Evolutionary conservation across 2,329 filamentous ascomycete species (phyloP).

Genomic region (Xylariales sp.): DNA sequence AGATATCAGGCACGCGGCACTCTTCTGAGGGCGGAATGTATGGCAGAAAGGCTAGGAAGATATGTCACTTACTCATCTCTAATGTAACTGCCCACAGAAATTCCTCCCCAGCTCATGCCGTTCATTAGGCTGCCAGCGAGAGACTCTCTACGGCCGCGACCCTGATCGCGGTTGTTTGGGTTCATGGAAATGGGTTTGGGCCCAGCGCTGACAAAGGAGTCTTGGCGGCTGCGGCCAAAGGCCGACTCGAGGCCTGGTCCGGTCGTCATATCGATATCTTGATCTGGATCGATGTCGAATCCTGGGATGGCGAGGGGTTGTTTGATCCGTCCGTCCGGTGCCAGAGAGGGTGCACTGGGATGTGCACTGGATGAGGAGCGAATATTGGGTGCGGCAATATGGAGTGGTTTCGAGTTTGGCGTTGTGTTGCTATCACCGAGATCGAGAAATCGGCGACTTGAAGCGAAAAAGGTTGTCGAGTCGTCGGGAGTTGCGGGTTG

Average conservation of each 20-base stretch:
- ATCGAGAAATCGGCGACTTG: conserved; percentile 22
- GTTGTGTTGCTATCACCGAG: conserved; percentile 17
- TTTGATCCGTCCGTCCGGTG: conserved; percentile 6
- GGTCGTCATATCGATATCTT: conserved; percentile 52
- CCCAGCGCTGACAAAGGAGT: conserved; percentile 62
- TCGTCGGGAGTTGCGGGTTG: conserved; percentile 40
- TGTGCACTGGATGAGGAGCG: conserved; percentile 16
- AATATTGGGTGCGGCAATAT: conserved; percentile 22
- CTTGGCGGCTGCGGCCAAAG: conserved; percentile 55
- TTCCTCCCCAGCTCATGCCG: conserved; percentile 95
- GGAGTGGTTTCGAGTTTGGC: conserved; percentile 30
- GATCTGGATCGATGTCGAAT: conserved; percentile 14
- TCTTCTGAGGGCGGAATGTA: conserved; percentile 6
- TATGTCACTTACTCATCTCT: conserved; percentile 90
- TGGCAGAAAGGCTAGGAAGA: too few species aligned
- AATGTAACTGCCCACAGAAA: conserved; percentile 95
- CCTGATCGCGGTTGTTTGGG: conserved; percentile 57
- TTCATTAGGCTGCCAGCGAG: conserved; percentile 64
- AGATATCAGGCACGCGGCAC: too few species aligned
- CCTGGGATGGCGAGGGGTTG: background rate
- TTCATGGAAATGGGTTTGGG: conserved; percentile 67
- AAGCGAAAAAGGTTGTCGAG: conserved; percentile 20
- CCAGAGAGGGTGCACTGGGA: conserved; percentile 13
- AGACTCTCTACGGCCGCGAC: conserved; percentile 56
- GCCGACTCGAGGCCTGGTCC: conserved; percentile 54